A percentile compares a stretch with the other conserved stretches of the same genome.
Conservation (phyloP, 257 asterid species). For the Prunella vulgaris region DNA sequence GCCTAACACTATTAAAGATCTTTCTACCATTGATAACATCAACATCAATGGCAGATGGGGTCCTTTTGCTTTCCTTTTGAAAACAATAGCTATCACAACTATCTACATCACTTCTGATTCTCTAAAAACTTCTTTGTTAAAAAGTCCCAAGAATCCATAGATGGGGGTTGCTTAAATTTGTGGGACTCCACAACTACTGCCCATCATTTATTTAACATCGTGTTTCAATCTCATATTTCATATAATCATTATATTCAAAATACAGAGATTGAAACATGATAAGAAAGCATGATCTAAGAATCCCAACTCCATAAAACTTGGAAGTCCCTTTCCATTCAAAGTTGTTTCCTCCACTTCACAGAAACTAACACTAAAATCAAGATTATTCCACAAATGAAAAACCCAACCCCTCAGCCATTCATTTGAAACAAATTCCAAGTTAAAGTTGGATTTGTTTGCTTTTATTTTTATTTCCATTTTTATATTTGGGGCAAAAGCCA, state of each 20-base stretch:
- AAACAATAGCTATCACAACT: neutral
- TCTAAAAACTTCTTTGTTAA: neutral
- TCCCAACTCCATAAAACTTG: constrained; percentile 9
- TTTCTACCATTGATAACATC: neutral
- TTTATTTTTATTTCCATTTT: neutral
- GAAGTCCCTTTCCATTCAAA: constrained; percentile 20
- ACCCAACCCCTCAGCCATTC: neutral
- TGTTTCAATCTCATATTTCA: neutral
- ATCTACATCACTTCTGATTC: neutral
- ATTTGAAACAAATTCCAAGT: neutral
- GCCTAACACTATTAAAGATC: neutral
- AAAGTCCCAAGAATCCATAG: neutral
- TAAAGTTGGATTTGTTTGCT: neutral
- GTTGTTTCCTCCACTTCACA: neutral
- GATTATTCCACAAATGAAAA: neutral
- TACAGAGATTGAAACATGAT: neutral
- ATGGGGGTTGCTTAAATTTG: constrained; percentile 10
- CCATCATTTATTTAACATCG: neutral
- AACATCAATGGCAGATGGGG: neutral
- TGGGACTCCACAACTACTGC: constrained; percentile 6
- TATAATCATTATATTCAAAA: neutral
- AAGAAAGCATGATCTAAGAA: neutral
- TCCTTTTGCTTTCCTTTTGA: neutral
- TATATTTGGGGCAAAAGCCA: constrained; percentile 19
- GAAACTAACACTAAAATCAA: neutral